phyloP scores from a whole-genome alignment of 1,284 basidiomycete genomes.

The Coniferiporia sulphurascens region DNA sequence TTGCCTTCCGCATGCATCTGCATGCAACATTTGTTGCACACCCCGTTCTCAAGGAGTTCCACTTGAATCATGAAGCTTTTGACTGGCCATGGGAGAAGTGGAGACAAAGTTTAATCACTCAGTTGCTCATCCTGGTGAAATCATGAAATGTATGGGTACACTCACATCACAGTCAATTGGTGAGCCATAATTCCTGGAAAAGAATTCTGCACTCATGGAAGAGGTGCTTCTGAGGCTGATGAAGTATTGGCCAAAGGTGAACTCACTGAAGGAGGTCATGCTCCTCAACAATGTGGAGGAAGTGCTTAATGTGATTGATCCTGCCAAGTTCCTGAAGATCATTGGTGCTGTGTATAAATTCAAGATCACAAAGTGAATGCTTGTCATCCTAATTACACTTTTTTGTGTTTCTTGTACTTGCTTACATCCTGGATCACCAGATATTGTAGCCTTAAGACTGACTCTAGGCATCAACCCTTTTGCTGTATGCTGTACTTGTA shows the following conservation, averaged over 20 bases:
- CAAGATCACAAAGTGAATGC: slow-evolving; percentile 94
- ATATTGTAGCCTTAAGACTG: too few species aligned
- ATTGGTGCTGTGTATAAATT: slow-evolving; percentile 94
- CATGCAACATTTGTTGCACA: slow-evolving; percentile 84
- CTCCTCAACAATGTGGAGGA: slow-evolving; percentile 99
- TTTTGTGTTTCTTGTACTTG: too few species aligned
- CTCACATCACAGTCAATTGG: slow-evolving; percentile 98
- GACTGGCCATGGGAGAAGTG: slow-evolving; percentile 97
- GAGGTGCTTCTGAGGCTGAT: slow-evolving; percentile 73
- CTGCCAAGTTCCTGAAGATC: slow-evolving; percentile 95
- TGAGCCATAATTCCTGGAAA: slow-evolving; percentile 98
- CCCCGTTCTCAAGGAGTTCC: slow-evolving; percentile 81
- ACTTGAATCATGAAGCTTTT: slow-evolving; percentile 88
- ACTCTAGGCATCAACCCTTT: too few species aligned
- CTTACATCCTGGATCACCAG: too few species aligned
- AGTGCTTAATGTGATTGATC: slow-evolving; percentile 97
- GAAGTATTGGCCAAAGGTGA: slow-evolving; percentile 99
- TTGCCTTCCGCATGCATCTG: slow-evolving; percentile 91
- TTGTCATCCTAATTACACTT: too few species aligned
- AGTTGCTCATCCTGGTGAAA: slow-evolving; percentile 91
- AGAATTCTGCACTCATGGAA: slow-evolving; percentile 56
- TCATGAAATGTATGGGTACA: slow-evolving; percentile 99
- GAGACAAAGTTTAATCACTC: slow-evolving; percentile 94
- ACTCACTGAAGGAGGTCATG: slow-evolving; percentile 99
- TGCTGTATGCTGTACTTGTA: too few species aligned